Base-by-base conservation (phyloP, 2,329 filamentous ascomycete genomes). In the Colletotrichum tamarilloi region DNA sequence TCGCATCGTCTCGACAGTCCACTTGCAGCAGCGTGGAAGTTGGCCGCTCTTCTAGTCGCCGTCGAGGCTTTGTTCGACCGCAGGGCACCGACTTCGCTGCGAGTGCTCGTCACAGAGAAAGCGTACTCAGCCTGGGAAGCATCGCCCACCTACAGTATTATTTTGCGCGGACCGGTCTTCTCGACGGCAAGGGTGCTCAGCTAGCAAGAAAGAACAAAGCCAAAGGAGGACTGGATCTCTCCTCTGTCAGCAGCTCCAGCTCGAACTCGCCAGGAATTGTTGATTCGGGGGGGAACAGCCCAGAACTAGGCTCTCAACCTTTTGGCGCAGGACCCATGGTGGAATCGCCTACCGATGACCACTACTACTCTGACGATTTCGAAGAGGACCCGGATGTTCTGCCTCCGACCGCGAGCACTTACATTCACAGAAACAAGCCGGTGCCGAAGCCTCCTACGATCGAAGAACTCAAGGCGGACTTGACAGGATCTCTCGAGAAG, bases 101-200 rank as follows among this genome's bases (percentile, higher is more conserved):
- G 73, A 98, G 95, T 69, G 97, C 97, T 59, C 92, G 92, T 80
- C 95, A 95, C 63, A 90, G 97, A 75, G 96, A 99, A 82, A 98
- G 95, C 80, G 97, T 99, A 76, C 93, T 98, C 90, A 98, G 95
- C 80, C 85, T 99, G 75, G 97, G 97, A 67, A 98, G 95, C 83
- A 99, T 99, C 78, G 95, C 95, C 68, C 97, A 99, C 85, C 87
- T 99, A 79, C 97, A 99, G 83, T 98, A 98, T 84, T 99, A 98
- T 84, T 99, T 99, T 85, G 96, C 97, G 46, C 89, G 97, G 73
- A 99, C 97, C 0, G 97, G 97, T 6, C 85, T 99, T 75, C 85
- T 99, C 63, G 97, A 99, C 80, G 95, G 96, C 69, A 98, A 98
- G 81, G 96, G 95, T 46, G 97, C 91, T 67, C 93, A 97, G 81